Conservation (phyloP, 108 stramenopile species). For the Nitzschia sp. region DNA sequence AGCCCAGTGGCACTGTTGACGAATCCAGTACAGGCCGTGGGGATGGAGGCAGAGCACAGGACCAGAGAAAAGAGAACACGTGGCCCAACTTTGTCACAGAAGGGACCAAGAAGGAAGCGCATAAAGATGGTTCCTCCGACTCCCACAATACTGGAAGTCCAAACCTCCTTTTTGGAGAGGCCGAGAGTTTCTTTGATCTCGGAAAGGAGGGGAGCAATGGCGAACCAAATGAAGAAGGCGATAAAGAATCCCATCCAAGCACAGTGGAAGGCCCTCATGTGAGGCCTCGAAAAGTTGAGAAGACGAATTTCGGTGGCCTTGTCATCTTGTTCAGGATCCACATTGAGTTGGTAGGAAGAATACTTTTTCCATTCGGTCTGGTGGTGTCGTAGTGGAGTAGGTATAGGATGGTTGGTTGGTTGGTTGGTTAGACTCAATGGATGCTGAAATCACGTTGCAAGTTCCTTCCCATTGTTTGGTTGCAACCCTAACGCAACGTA, state of each 20-base stretch:
- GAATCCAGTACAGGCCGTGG: slow-evolving; percentile 61
- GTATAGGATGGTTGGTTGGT: too few species aligned
- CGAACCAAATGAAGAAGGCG: slow-evolving; percentile 91
- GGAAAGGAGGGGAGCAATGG: slow-evolving; percentile 80
- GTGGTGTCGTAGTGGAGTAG: too few species aligned
- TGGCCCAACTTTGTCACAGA: slow-evolving; percentile 77
- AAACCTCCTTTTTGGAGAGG: slow-evolving; percentile 70
- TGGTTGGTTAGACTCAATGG: too few species aligned
- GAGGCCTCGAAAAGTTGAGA: slow-evolving; percentile 58
- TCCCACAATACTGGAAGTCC: slow-evolving; percentile 78
- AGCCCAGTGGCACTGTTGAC: slow-evolving; percentile 57
- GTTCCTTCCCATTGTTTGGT: too few species aligned
- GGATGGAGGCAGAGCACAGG: slow-evolving; percentile 66
- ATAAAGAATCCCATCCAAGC: slow-evolving; percentile 75
- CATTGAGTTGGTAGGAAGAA: slow-evolving; percentile 48
- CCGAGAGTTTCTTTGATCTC: slow-evolving; percentile 64
- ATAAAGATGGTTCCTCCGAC: slow-evolving; percentile 69
- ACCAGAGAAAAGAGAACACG: slow-evolving; percentile 62
- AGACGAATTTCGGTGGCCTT: slow-evolving; percentile 71
- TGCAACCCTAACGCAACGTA: too few species aligned
- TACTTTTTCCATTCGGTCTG: slow-evolving; percentile 63
- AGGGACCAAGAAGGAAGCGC: slow-evolving; percentile 72
- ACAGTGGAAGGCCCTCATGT: slow-evolving; percentile 81
- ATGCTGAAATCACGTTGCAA: too few species aligned
- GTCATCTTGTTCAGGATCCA: slow-evolving; percentile 78